A percentile compares a stretch with the other conserved stretches of the same genome.
These are phyloP conservation scores for Zopfia rhizophila DNA, from an alignment of 2,329 filamentous ascomycete species.

Conservation along the genomic window DNA sequence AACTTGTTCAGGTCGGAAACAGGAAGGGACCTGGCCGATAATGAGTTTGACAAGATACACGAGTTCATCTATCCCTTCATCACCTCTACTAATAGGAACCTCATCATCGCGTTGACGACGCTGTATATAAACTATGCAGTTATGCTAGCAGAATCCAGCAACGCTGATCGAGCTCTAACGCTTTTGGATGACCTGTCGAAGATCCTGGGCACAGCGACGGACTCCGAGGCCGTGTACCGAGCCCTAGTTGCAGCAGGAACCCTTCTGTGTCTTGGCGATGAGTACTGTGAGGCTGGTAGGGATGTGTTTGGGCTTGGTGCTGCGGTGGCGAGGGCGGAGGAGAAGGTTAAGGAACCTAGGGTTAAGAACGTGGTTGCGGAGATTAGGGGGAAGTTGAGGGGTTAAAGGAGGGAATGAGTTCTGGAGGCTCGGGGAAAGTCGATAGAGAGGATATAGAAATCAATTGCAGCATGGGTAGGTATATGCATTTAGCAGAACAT, in stretches of 20 bases:
- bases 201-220: conserved; percentile 73
- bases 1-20: conserved; percentile 83
- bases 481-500: too few species aligned
- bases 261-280: conserved; percentile 69
- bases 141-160: conserved; percentile 65
- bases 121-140: conserved; percentile 87
- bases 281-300: conserved; percentile 67
- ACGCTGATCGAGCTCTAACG: conserved; percentile 60
- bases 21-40: conserved; percentile 70
- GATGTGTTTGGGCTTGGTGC: conserved; percentile 65
- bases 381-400: conserved; percentile 62
- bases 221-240: conserved; percentile 86
- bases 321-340: conserved; percentile 60
- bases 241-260: conserved; percentile 86
- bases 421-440: not conserved
- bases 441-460: conserved; percentile 1
- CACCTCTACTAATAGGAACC: conserved; percentile 72
- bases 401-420: not conserved
- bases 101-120: conserved; percentile 84
- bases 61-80: conserved; percentile 71
- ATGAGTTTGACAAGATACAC: conserved; percentile 69
- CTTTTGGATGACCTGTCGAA: conserved; percentile 71
- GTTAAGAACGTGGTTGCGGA: conserved; percentile 69
- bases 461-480: too few species aligned
- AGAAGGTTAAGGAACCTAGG: conserved; percentile 68